Evolutionary conservation across 2,329 filamentous ascomycete genomes (phyloP).

Genomic region (Microdochium bolleyi): DNA sequence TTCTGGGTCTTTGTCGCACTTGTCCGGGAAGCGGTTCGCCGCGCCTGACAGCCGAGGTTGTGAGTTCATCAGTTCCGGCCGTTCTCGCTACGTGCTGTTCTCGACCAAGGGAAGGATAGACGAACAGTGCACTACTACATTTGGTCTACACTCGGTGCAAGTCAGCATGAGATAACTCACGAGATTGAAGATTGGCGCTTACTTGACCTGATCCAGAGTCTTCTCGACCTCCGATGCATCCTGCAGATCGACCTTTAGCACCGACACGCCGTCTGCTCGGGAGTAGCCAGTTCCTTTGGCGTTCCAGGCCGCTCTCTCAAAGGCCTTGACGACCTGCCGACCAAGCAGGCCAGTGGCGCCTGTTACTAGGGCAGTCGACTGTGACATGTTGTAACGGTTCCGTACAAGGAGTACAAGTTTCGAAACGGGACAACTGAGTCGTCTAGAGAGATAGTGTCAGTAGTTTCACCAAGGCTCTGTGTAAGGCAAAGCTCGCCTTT

Average conservation of each 20-base stretch:
- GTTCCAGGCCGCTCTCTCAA: slow-evolving; percentile 59
- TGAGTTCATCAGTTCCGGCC: no score
- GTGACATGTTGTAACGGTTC: slow-evolving; percentile 19
- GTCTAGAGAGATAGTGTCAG: no score
- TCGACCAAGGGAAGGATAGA: slow-evolving; percentile 2
- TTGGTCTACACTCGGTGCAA: slow-evolving; percentile 43
- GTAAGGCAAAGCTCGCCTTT: background rate
- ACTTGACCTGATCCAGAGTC: slow-evolving; percentile 48
- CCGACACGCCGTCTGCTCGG: slow-evolving; percentile 60
- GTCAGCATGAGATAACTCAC: background rate
- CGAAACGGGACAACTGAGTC: no score
- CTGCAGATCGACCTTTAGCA: slow-evolving; percentile 52
- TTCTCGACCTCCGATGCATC: slow-evolving; percentile 37
- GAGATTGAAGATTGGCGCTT: slow-evolving; percentile 12
- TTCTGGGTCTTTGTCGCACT: slow-evolving; percentile 71
- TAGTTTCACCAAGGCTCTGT: background rate
- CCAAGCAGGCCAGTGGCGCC: slow-evolving; percentile 81
- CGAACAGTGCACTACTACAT: slow-evolving; percentile 76
- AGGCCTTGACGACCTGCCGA: slow-evolving; percentile 66
- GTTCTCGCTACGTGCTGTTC: no score
- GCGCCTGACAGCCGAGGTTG: no score
- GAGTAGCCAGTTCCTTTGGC: slow-evolving; percentile 67
- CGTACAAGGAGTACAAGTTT: no score
- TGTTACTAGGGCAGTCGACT: slow-evolving; percentile 62
- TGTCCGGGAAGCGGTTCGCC: slow-evolving; percentile 81